Percentiles rank a stretch among this genome's conserved stretches.
Conservation (phyloP, 306 rosid genomes). For the Vicia sativa region DNA sequence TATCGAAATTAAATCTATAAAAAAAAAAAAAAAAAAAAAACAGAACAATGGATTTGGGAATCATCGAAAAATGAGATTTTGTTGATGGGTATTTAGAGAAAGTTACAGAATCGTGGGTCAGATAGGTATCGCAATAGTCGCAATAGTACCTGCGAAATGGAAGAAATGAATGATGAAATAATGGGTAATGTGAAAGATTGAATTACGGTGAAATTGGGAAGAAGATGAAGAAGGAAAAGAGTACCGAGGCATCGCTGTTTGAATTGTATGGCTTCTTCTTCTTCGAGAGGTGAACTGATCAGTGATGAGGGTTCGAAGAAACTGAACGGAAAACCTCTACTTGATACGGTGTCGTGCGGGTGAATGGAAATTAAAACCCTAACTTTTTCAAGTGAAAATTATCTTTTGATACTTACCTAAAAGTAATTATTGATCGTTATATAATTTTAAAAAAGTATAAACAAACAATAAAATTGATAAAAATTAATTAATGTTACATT, state of each 20-base stretch:
- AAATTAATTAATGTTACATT: too few relatives aligned
- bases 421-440: too few relatives aligned
- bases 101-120: constrained; percentile 87
- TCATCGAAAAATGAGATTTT: not conserved
- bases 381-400: not conserved
- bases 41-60: not conserved
- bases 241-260: constrained; percentile 47
- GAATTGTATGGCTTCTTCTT: not conserved
- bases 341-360: not conserved
- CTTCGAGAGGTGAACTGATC: not conserved
- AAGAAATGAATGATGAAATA: not conserved
- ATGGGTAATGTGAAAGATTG: not conserved
- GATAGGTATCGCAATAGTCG: constrained; percentile 86
- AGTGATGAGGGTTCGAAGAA: not conserved
- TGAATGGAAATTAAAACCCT: not conserved
- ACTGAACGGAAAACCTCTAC: not conserved
- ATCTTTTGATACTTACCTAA: too few relatives aligned
- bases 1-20: too few relatives aligned
- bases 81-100: not conserved
- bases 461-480: too few relatives aligned
- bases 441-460: too few relatives aligned
- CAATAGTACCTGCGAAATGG: constrained; percentile 59
- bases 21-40: not conserved
- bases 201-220: not conserved
- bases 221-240: not conserved